These are phyloP conservation scores for Aegle marmelos DNA, from an alignment of 345 rosid species.

Conservation along the genomic window DNA sequence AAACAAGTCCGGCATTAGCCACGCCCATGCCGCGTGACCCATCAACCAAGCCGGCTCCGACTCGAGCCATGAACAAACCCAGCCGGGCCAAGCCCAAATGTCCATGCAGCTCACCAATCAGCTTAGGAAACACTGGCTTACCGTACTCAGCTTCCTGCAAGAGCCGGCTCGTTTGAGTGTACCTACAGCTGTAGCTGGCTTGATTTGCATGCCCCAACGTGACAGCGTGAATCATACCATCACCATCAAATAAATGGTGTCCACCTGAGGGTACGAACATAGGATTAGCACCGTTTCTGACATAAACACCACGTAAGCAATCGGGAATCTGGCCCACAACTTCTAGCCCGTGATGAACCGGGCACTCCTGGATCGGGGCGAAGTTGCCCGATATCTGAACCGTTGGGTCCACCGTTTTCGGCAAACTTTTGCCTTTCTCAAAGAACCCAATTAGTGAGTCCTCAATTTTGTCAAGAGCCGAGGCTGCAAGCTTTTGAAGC, in stretches of 20 bases:
- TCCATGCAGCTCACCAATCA: constrained; percentile 78
- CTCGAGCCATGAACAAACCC: constrained; percentile 53
- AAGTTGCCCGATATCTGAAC: constrained; percentile 66
- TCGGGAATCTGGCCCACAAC: constrained; percentile 56
- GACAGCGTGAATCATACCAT: constrained; percentile 87
- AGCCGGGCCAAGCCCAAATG: constrained; percentile 65
- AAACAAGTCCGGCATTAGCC: constrained; percentile 71
- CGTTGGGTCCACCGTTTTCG: constrained; percentile 37
- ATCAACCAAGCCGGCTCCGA: constrained; percentile 50
- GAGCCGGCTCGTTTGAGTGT: constrained; percentile 59
- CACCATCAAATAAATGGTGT: constrained; percentile 80
- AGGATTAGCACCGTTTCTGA: constrained; percentile 83
- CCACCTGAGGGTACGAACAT: constrained; percentile 51
- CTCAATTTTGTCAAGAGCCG: constrained; percentile 40
- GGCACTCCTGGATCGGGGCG: constrained; percentile 65
- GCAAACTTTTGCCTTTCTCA: constrained; percentile 30
- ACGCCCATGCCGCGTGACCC: constrained; percentile 55
- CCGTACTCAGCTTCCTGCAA: constrained; percentile 56
- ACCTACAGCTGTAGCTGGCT: constrained; percentile 64
- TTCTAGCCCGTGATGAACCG: constrained; percentile 49
- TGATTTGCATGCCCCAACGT: constrained; percentile 29
- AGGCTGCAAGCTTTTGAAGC: constrained; percentile 35
- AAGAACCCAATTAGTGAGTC: constrained; percentile 21
- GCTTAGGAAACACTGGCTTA: constrained; percentile 61
- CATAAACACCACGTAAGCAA: constrained; percentile 52